A percentile compares a stretch with the other conserved stretches of the same genome.
Evolutionary conservation across 208 protist genomes (phyloP).

Genomic region (Endotrypanum monterogeii): DNA sequence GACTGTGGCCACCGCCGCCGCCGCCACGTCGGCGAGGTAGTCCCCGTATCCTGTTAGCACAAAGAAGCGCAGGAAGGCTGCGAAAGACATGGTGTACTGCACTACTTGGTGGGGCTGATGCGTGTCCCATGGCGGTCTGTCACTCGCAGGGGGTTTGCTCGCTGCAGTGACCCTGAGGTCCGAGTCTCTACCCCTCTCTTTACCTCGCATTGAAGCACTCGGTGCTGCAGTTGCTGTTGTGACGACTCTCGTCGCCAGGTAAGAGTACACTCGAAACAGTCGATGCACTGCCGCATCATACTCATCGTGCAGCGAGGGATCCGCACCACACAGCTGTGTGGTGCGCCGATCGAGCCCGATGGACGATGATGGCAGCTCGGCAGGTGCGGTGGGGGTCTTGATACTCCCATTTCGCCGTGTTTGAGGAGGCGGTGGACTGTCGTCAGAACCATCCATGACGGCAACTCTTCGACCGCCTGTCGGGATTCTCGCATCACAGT

Average conservation of each 20-base stretch:
- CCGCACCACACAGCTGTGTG: background rate
- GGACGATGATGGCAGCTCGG: background rate
- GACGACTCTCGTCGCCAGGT: slow-evolving; percentile 21
- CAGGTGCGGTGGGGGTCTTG: background rate
- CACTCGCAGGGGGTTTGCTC: background rate
- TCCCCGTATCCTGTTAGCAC: slow-evolving; percentile 28
- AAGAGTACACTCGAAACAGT: slow-evolving; percentile 29
- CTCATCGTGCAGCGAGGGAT: slow-evolving; percentile 15
- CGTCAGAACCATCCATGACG: background rate
- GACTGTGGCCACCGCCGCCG: background rate
- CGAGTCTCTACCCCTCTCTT: background rate
- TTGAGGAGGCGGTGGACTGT: background rate
- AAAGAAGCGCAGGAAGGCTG: slow-evolving; percentile 28
- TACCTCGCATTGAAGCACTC: background rate
- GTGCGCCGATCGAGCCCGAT: background rate
- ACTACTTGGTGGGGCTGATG: slow-evolving; percentile 6
- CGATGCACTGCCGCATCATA: slow-evolving; percentile 33
- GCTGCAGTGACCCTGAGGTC: background rate
- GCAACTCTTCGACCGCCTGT: background rate
- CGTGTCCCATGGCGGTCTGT: background rate
- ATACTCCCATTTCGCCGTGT: background rate
- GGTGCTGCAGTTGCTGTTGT: slow-evolving; percentile 1
- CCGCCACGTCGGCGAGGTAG: slow-evolving; percentile 18
- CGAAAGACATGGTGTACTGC: slow-evolving; percentile 29
- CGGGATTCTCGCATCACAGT: background rate